Evolutionary conservation across 1,284 basidiomycete species (phyloP), one percentile per base, ranked within the genome.

Genomic region (Sphagnurus paluster): DNA sequence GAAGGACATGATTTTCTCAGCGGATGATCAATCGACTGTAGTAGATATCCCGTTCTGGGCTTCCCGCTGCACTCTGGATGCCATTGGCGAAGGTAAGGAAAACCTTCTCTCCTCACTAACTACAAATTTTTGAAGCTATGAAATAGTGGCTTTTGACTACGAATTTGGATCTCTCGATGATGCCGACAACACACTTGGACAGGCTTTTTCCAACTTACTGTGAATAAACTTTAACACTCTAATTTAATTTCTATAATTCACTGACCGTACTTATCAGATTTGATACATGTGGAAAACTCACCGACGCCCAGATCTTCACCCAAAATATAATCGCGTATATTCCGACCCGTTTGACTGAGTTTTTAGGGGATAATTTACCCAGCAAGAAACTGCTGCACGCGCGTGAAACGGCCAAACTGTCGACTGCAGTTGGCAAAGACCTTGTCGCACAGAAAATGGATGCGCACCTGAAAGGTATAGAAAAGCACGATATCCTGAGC

Each of bases 1-100:
- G 79, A 70, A 61, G 42, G 72, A 78, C 21, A 56, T 65, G 3
- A 58, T 76, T 14, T 54, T 44, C 5, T 57, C 54, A 5, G 56
- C 52, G 9, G 32, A 52, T 0, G 59, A 64, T 3, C 55, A 64
- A 4, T 63, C 66, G 1, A 56, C 43, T n/a, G 62, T 72, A 17
- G 46, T 80, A 8, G 67, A 84, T 50, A 50, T 75, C 7, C 54
- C 65, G 9, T 16, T 46, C 5, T 76, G 71, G 70, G 38, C 67
- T 16, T 68, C 70, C 28, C 65, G 68, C 7, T 70, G 68, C 2
- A 66, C 72, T 8, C 51, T 77, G 38, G 76, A 77, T 59, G 68
- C 70, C 5, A 71, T 77, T 28, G 76, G 74, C 3, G 62, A 70
- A 58, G 70, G 75, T 72, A 48, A 26, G 51, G 21, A 33, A 16